Conservation (phyloP, 148 eudicot genomes). For the Dysphania ambrosioides region DNA sequence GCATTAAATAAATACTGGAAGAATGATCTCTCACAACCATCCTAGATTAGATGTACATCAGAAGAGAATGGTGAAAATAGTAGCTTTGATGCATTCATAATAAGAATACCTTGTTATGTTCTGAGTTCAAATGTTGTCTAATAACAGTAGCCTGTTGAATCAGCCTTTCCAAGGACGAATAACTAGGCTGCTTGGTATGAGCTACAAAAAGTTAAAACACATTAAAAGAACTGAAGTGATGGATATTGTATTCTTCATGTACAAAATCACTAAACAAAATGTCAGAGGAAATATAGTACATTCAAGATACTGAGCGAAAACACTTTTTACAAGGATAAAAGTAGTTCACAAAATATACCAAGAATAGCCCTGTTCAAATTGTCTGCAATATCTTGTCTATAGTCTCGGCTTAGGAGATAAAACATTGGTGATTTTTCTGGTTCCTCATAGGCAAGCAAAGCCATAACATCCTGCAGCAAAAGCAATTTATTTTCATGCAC, state of each 20-base stretch:
- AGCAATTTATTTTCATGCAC: constrained; percentile 2
- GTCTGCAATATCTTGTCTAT: constrained; percentile 72
- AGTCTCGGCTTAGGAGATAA: constrained; percentile 61
- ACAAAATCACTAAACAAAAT: neutral
- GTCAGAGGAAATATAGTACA: neutral
- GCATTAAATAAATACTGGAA: too few relatives aligned
- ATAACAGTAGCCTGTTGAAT: constrained; percentile 76
- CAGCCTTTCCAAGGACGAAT: constrained; percentile 76
- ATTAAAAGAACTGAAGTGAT: neutral
- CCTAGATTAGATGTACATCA: too few relatives aligned
- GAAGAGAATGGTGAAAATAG: too few relatives aligned
- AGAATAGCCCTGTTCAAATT: constrained; percentile 73
- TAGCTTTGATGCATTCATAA: too few relatives aligned
- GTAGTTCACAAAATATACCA: constrained; percentile 42
- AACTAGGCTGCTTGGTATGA: constrained; percentile 55
- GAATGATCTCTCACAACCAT: too few relatives aligned
- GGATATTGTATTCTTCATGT: neutral
- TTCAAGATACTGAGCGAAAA: neutral
- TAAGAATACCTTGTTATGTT: too few relatives aligned
- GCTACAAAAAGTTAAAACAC: constrained; percentile 36
- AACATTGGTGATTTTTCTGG: constrained; percentile 94
- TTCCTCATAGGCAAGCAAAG: constrained; percentile 84
- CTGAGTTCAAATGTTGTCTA: constrained; percentile 65
- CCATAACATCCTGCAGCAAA: constrained; percentile 64
- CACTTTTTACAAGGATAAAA: neutral